These are phyloP conservation scores for Globisporangium polare DNA, from an alignment of 352 stramenopile genomes.

Conservation along the genomic window DNA sequence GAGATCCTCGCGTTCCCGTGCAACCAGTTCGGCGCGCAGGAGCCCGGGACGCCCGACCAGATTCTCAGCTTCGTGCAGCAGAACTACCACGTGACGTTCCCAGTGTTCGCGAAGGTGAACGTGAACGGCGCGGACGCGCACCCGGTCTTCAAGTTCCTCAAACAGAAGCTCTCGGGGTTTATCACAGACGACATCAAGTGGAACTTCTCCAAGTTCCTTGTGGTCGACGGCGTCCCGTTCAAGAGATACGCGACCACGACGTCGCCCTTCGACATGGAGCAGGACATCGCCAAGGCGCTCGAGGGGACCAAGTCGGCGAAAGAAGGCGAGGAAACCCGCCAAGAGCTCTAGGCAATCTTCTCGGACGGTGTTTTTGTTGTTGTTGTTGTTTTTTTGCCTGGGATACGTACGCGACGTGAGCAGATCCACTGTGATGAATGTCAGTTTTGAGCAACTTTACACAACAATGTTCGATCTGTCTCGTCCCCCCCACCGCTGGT, in stretches of 20 bases:
- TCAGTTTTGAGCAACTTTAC: no score
- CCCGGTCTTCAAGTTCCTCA: constrained; percentile 91
- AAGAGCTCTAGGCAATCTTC: constrained; percentile 9
- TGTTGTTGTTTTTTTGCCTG: no score
- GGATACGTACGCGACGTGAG: no score
- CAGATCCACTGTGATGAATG: no score
- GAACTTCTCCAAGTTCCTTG: constrained; percentile 89
- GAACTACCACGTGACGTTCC: constrained; percentile 76
- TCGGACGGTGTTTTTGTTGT: no score
- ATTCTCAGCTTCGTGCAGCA: constrained; percentile 79
- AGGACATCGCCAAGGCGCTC: constrained; percentile 57
- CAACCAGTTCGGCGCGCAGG: constrained; percentile 95
- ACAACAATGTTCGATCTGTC: no score
- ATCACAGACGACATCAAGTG: constrained; percentile 81
- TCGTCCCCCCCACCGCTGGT: no score
- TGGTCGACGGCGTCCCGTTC: constrained; percentile 65
- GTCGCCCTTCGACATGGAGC: constrained; percentile 59
- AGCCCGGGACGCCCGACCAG: constrained; percentile 63
- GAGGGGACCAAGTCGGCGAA: neutral
- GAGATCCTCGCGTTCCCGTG: constrained; percentile 93
- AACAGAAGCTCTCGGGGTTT: constrained; percentile 55
- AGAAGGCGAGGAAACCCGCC: neutral
- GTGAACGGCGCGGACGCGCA: constrained; percentile 90
- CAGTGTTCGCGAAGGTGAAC: constrained; percentile 89
- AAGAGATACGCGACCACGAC: constrained; percentile 71